Percentiles rank a stretch among this genome's conserved stretches.
Evolutionary conservation across 495 filamentous ascomycete genomes (phyloP).

Genomic region (Penicillium dipodomyicola): DNA sequence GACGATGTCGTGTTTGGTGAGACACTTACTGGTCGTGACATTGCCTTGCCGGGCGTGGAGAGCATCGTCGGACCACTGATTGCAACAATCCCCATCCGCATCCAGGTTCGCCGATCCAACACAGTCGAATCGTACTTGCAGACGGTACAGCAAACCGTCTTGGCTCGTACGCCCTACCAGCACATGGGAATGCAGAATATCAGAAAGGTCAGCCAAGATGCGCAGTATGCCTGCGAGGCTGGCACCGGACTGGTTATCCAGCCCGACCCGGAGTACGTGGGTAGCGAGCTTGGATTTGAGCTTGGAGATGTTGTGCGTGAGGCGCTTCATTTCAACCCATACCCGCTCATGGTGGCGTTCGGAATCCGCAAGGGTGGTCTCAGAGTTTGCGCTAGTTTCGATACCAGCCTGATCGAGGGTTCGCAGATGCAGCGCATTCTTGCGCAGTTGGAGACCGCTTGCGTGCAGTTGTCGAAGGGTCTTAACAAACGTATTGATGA

Average conservation of each 20-base stretch:
- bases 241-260: slow-evolving; percentile 57
- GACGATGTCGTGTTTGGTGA: slow-evolving; percentile 59
- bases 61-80: slow-evolving; percentile 57
- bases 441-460: slow-evolving; percentile 38
- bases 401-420: slow-evolving; percentile 43
- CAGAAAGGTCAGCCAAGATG: slow-evolving; percentile 56
- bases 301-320: slow-evolving; percentile 58
- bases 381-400: slow-evolving; percentile 61
- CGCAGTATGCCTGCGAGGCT: slow-evolving; percentile 63
- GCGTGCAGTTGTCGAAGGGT: slow-evolving; percentile 28
- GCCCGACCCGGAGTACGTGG: slow-evolving; percentile 43
- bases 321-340: slow-evolving; percentile 66
- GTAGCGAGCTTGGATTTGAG: slow-evolving; percentile 49
- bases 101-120: slow-evolving; percentile 34
- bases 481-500: slow-evolving; percentile 27
- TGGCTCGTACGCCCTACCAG: slow-evolving; percentile 58
- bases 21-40: slow-evolving; percentile 53
- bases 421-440: slow-evolving; percentile 47
- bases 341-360: slow-evolving; percentile 63
- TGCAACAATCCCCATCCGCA: slow-evolving; percentile 62
- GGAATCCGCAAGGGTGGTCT: slow-evolving; percentile 55
- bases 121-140: slow-evolving; percentile 38
- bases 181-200: slow-evolving; percentile 72
- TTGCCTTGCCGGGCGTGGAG: slow-evolving; percentile 45
- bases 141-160: slow-evolving; percentile 51